Evolutionary conservation across 1,139 yeast species (phyloP), one percentile per base, ranked within the genome.

Genomic region (Lodderomyces orthopsilosis): DNA sequence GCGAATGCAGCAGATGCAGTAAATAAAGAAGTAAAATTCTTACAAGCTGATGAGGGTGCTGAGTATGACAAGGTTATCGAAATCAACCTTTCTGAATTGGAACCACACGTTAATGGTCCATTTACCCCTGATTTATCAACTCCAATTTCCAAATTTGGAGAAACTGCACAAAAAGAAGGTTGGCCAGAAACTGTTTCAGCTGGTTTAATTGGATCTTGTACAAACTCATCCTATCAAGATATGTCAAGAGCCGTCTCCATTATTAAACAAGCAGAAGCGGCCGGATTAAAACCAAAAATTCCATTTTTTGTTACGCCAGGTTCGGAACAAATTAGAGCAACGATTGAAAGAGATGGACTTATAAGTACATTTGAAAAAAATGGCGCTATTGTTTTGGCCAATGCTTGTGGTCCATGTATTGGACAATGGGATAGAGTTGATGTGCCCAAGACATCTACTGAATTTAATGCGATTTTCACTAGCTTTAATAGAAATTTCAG

Each of bases 361-460:
- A 80, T 86, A 45, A 78, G 84, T 36, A 81, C 85, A 32, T 89
- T 93, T 61, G 83, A 84, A 62, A 76, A 83, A 40, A 85, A 84
- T 56, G 97, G 97, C 45, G 98, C 96, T 41, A 75, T 81, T 43
- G 96, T 93, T 14, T 74, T 93, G 52, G 96, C 98, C 36, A 93
- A 93, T 61, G 98, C 98, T 13, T 93, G 98, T 74, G 98, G 98
- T 46, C 98, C 98, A 51, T 93, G 98, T 75, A 93, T 93, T 59
- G 98, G 98, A 42, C 98, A 93, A 73, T 93, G 98, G 98, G 96
- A 90, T 63, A 83, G 98, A 68, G 57, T 67, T 13, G 77, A 73
- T 49, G 76, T 84, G 41, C 74, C 84, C 42, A 84, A 85, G 63
- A 79, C 77, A 43, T 79, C 85, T 7, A 75, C 81, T 41, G 83